Percentiles rank a stretch among this genome's conserved stretches.
phyloP scores from a whole-genome alignment of 2,329 filamentous ascomycete genomes.

The Fusarium sp. region DNA sequence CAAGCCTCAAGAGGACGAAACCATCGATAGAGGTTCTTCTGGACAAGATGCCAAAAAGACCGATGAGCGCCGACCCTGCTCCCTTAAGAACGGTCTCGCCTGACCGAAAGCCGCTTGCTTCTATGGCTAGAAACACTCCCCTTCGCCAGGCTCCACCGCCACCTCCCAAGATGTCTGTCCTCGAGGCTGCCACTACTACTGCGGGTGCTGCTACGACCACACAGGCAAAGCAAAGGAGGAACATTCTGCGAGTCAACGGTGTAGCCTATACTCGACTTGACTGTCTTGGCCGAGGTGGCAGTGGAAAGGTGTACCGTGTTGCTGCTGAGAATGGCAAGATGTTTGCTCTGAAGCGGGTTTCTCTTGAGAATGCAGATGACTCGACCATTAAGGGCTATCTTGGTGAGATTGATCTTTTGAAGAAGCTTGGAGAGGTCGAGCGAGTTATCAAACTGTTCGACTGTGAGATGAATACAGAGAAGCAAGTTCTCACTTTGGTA shows the following conservation, averaged over 20 bases:
- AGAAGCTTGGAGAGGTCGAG: constrained; percentile 83
- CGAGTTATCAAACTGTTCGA: constrained; percentile 91
- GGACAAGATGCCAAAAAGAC: constrained; percentile 65
- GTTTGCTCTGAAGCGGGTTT: constrained; percentile 92
- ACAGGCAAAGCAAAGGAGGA: constrained; percentile 78
- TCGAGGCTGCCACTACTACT: constrained; percentile 88
- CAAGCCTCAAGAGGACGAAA: constrained; percentile 72
- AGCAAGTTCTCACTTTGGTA: constrained; percentile 86
- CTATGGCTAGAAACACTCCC: constrained; percentile 73
- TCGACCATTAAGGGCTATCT: constrained; percentile 86
- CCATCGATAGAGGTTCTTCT: constrained; percentile 62
- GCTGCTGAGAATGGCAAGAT: constrained; percentile 97
- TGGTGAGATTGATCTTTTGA: constrained; percentile 92
- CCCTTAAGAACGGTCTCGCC: constrained; percentile 56
- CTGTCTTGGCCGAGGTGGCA: constrained; percentile 90
- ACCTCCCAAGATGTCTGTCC: constrained; percentile 93
- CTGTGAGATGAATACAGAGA: constrained; percentile 92
- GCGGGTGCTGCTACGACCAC: constrained; percentile 81
- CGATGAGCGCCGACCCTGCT: constrained; percentile 56
- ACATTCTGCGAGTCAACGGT: constrained; percentile 87
- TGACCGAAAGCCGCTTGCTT: constrained; percentile 64
- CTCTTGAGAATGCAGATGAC: constrained; percentile 89
- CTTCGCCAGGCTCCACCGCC: constrained; percentile 81
- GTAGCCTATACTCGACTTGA: constrained; percentile 91
- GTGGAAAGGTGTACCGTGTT: constrained; percentile 93